phyloP scores from a whole-genome alignment of 1,284 basidiomycete species.

The Clitocybe nebularis region DNA sequence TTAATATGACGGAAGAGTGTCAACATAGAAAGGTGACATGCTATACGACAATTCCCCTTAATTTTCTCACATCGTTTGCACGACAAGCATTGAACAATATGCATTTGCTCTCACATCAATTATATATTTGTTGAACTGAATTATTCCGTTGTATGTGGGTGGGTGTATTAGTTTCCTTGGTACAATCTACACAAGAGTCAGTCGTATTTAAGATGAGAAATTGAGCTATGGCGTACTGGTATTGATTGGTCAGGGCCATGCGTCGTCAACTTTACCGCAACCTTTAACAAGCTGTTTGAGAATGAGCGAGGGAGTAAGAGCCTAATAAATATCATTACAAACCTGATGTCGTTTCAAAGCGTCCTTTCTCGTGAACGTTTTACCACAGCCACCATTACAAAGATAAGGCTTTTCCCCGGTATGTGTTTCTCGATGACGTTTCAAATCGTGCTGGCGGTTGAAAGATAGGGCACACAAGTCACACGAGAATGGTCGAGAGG shows the following conservation, averaged over 20 bases:
- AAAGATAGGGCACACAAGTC: slow-evolving; percentile 79
- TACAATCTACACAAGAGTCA: slow-evolving; percentile 1
- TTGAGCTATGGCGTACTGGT: slow-evolving; percentile 8
- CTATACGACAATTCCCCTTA: no score
- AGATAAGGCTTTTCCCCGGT: slow-evolving; percentile 77
- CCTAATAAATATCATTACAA: slow-evolving; percentile 20
- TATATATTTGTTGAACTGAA: no score
- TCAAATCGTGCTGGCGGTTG: slow-evolving; percentile 77
- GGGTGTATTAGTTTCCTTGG: no score
- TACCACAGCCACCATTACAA: slow-evolving; percentile 77
- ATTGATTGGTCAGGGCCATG: slow-evolving; percentile 29
- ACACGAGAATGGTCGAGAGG: slow-evolving; percentile 68
- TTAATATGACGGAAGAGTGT: no score
- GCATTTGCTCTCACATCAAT: no score
- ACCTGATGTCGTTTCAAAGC: slow-evolving; percentile 80
- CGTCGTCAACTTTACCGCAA: slow-evolving; percentile 66
- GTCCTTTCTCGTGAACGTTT: slow-evolving; percentile 81
- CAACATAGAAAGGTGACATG: no score
- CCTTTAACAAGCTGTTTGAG: slow-evolving; percentile 64
- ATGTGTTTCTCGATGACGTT: slow-evolving; percentile 77
- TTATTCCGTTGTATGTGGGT: no score
- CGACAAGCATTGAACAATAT: no score
- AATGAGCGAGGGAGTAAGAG: no score
- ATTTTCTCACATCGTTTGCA: no score
- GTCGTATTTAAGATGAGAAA: slow-evolving; percentile 3